These are phyloP conservation scores for Penicillium soppii DNA, from an alignment of 495 filamentous ascomycete genomes.

Conservation along the genomic window DNA sequence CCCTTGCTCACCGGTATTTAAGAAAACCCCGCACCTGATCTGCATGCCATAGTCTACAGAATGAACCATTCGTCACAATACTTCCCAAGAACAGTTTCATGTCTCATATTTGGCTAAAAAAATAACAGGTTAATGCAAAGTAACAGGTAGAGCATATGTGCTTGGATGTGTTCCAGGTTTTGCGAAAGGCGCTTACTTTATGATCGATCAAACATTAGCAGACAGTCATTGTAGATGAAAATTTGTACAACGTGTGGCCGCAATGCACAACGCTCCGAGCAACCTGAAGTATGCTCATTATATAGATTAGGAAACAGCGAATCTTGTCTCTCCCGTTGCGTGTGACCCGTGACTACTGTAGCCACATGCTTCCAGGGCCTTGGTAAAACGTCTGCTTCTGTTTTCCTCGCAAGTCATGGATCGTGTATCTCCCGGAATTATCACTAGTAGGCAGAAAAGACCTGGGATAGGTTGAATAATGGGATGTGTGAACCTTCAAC, in stretches of 20 bases:
- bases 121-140: background rate
- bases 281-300: background rate
- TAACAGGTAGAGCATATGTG: background rate
- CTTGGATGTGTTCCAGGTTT: conserved; percentile 8
- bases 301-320: background rate
- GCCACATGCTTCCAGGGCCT: background rate
- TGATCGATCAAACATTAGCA: conserved; percentile 5
- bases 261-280: conserved; percentile 10
- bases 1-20: too few relatives aligned
- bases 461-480: background rate
- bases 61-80: background rate
- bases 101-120: too few relatives aligned
- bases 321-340: background rate
- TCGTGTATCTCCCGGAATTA: background rate
- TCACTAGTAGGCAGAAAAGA: background rate
- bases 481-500: background rate
- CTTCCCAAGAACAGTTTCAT: background rate
- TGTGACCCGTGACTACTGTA: background rate
- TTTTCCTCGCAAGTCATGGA: background rate
- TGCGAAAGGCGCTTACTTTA: background rate
- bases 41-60: background rate
- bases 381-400: background rate
- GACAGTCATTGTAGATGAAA: background rate
- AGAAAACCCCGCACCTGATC: background rate
- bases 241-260: conserved; percentile 16